phyloP scores from a whole-genome alignment of 257 asterid genomes.

The Nicotiana otophora region DNA sequence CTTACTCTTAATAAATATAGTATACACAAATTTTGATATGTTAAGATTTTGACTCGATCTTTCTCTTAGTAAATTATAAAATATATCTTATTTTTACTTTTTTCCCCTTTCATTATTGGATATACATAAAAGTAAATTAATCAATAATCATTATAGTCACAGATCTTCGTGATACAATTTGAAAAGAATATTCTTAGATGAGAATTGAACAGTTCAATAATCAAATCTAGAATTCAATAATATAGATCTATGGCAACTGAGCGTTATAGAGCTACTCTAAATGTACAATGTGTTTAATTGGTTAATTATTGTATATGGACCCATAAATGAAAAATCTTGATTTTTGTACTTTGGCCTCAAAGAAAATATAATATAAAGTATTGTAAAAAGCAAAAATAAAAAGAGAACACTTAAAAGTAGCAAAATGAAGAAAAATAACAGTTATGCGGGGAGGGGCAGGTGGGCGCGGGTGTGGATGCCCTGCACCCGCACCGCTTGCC shows the following conservation, averaged over 20 bases:
- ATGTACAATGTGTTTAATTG: neutral
- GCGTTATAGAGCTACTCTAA: neutral
- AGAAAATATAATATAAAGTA: neutral
- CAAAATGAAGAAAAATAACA: too few species aligned
- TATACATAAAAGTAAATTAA: neutral
- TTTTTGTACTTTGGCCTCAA: neutral
- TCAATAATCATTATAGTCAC: neutral
- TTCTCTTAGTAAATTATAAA: too few species aligned
- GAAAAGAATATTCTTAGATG: neutral
- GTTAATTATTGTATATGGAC: neutral
- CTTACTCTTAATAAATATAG: too few species aligned
- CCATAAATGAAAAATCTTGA: neutral
- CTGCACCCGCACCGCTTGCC: too few species aligned
- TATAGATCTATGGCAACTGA: neutral
- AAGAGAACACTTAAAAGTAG: neutral
- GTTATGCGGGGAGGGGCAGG: too few species aligned
- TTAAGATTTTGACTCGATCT: too few species aligned
- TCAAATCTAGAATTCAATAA: neutral
- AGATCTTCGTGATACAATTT: neutral
- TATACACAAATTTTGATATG: too few species aligned
- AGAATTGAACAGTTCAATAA: neutral
- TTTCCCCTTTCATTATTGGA: neutral
- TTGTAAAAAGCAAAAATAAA: too few species aligned
- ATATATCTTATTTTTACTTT: neutral
- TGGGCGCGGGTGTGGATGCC: too few species aligned